phyloP scores from a whole-genome alignment of 1,284 basidiomycete genomes.

The Cutaneotrichosporon sp. region DNA sequence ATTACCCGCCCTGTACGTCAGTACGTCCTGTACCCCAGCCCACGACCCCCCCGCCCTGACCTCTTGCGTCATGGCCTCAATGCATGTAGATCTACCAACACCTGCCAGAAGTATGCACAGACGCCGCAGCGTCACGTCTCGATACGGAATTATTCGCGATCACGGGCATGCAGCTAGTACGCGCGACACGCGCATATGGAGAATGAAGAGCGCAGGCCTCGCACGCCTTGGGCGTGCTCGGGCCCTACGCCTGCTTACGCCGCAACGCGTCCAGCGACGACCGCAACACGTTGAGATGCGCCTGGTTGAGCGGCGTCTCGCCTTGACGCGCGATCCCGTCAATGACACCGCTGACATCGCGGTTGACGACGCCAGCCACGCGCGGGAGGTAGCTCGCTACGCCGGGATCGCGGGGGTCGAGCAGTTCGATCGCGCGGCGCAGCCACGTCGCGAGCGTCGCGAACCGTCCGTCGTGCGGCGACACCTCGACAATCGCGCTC shows the following conservation, averaged over 20 bases:
- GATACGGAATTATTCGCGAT: too few species aligned
- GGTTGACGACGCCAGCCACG: constrained; percentile 8
- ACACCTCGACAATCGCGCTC: constrained; percentile 23
- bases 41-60: too few species aligned
- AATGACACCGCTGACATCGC: constrained; percentile 1
- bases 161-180: too few species aligned
- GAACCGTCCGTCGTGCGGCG: constrained; percentile 23
- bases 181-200: too few species aligned
- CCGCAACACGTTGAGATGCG: constrained; percentile 8
- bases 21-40: too few species aligned
- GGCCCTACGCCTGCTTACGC: constrained; percentile 3
- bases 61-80: too few species aligned
- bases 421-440: constrained; percentile 19
- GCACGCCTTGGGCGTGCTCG: neutral
- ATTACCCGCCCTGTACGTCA: too few species aligned
- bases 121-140: neutral
- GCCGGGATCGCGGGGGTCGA: constrained; percentile 23
- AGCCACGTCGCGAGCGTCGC: constrained; percentile 24
- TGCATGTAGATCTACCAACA: too few species aligned
- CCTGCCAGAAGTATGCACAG: too few species aligned
- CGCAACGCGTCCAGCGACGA: constrained; percentile 9
- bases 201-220: too few species aligned
- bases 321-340: neutral
- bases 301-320: constrained; percentile 6
- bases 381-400: constrained; percentile 16